Evolutionary conservation across 352 stramenopile species (phyloP).

Genomic region (Phytophthora sp.): DNA sequence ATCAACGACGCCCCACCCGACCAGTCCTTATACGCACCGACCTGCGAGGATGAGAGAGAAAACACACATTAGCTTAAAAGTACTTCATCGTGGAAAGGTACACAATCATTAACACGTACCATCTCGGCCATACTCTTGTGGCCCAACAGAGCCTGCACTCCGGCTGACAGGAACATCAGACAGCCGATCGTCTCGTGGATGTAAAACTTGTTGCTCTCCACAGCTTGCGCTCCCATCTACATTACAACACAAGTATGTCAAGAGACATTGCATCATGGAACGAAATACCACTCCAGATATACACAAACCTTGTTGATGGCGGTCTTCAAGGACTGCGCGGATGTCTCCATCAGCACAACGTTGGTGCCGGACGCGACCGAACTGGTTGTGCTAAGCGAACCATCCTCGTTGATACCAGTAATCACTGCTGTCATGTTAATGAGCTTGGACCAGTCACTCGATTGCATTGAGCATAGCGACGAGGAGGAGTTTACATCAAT

Average conservation of each 20-base stretch:
- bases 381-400: constrained; percentile 83
- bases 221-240: constrained; percentile 78
- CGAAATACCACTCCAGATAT: neutral
- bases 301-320: constrained; percentile 84
- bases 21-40: constrained; percentile 88
- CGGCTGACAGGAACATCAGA: constrained; percentile 88
- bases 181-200: constrained; percentile 84
- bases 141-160: constrained; percentile 82
- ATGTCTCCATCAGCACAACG: constrained; percentile 90
- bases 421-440: constrained; percentile 90
- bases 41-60: constrained; percentile 37
- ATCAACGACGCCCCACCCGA: constrained; percentile 82
- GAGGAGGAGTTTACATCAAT: constrained; percentile 57
- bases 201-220: constrained; percentile 82
- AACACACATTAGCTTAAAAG: constrained; percentile 1
- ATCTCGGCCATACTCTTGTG: constrained; percentile 91
- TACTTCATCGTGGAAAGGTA: neutral
- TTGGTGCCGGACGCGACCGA: constrained; percentile 78
- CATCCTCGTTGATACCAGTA: constrained; percentile 83
- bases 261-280: neutral
- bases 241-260: constrained; percentile 10
- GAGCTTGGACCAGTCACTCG: constrained; percentile 78
- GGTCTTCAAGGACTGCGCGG: constrained; percentile 77
- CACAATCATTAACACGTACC: constrained; percentile 36
- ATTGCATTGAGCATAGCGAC: constrained; percentile 82